A percentile compares a stretch with the other conserved stretches of the same genome.
Evolutionary conservation across 78 protist species (phyloP).

Genomic region (Mastigamoeba balamuthi): DNA sequence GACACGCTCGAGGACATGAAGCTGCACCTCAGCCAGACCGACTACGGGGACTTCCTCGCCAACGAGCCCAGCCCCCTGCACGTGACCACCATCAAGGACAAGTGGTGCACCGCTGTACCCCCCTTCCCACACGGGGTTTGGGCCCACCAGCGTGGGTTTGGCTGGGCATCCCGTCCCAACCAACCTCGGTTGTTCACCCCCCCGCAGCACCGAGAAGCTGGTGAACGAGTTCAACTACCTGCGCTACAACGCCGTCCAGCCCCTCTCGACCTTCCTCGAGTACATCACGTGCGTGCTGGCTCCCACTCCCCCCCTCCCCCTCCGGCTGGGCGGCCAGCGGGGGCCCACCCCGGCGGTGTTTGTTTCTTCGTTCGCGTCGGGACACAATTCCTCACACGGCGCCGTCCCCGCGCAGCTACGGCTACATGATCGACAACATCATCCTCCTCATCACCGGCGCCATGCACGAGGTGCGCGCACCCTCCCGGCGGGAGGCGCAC

Average conservation of each 20-base stretch:
- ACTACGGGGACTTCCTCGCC: conserved; percentile 88
- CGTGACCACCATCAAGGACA: conserved; percentile 52
- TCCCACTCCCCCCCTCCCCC: too few species aligned
- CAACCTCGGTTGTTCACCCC: background rate
- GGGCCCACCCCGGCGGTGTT: background rate
- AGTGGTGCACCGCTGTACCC: background rate
- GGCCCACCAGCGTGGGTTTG: too few species aligned
- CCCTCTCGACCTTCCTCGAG: conserved; percentile 88
- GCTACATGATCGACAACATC: conserved; percentile 97
- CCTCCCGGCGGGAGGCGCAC: too few species aligned
- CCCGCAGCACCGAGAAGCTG: conserved; percentile 15
- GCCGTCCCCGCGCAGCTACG: conserved; percentile 13
- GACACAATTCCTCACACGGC: background rate
- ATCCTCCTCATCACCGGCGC: conserved; percentile 89
- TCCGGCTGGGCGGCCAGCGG: too few species aligned
- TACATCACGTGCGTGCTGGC: conserved; percentile 88
- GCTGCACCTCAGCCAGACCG: conserved; percentile 77
- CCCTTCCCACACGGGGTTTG: too few species aligned
- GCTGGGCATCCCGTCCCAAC: too few species aligned
- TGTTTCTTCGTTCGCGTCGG: background rate
- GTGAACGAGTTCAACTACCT: conserved; percentile 74
- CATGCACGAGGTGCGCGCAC: conserved; percentile 61
- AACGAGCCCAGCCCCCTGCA: conserved; percentile 85
- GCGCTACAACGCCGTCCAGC: conserved; percentile 76
- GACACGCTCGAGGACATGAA: conserved; percentile 92